Percentiles rank a stretch among this genome's conserved stretches.
These are phyloP conservation scores for Hyaloscypha finlandica DNA, from an alignment of 495 filamentous ascomycete species.

Conservation along the genomic window DNA sequence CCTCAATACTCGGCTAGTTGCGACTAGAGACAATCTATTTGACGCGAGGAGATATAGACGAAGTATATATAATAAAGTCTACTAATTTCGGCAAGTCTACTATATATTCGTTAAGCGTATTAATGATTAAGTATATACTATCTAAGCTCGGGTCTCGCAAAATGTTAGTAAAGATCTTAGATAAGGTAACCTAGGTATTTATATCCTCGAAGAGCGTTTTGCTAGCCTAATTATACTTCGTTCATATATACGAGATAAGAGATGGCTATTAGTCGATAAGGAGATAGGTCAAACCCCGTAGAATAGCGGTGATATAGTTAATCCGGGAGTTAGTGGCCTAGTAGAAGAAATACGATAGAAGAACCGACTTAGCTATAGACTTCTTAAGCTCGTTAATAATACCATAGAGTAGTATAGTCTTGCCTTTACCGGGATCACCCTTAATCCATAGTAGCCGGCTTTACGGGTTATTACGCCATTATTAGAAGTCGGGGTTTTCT, in stretches of 20 bases:
- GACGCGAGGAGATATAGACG: conserved; percentile 2
- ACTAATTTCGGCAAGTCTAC: conserved; percentile 23
- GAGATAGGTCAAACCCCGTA: conserved; percentile 39
- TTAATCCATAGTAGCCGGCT: too few species aligned
- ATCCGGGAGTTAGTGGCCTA: neutral
- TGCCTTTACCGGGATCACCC: conserved; percentile 38
- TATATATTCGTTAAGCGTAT: conserved; percentile 55
- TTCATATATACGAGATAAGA: conserved; percentile 37
- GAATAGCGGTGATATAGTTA: conserved; percentile 37
- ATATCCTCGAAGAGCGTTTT: conserved; percentile 36
- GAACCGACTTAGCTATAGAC: neutral
- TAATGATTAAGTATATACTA: conserved; percentile 40
- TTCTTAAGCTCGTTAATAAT: conserved; percentile 35
- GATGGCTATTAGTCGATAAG: conserved; percentile 38
- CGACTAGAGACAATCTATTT: conserved; percentile 31
- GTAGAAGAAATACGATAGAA: neutral
- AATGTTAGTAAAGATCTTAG: conserved; percentile 36
- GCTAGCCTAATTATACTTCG: conserved; percentile 34
- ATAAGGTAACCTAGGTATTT: conserved; percentile 16
- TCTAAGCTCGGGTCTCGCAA: conserved; percentile 35
- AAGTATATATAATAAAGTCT: conserved; percentile 13
- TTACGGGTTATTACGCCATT: too few species aligned
- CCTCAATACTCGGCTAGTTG: conserved; percentile 19
- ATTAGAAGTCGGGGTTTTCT: too few species aligned
- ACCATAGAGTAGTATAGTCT: conserved; percentile 45